Base-by-base conservation (phyloP, 345 rosid genomes). In the Rhodamnia argentea region DNA sequence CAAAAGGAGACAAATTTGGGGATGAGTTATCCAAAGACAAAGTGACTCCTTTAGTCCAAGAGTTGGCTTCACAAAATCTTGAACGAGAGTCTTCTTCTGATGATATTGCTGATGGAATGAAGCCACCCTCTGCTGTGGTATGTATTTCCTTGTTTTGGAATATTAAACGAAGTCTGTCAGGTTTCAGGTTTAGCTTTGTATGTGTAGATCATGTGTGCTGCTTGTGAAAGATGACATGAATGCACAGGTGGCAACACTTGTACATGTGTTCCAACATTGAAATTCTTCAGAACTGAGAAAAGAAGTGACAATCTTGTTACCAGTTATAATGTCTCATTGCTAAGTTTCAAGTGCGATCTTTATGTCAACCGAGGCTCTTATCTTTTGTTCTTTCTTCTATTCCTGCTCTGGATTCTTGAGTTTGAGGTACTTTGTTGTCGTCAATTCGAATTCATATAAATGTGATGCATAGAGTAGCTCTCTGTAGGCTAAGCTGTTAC, bases 31-130 rank as follows among this genome's bases (percentile, higher is more conserved):
- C 86, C 14, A 85, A 86, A 55, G 90, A 86, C 44, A 91, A 90
- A 88, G 93, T 91, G 82, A 83, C 92, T 86, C 89, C 93, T 53
- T 88, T 91, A 70, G 88, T 89, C 83, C 85, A 88, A 53, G 84
- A 89, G 57, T 84, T 82, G 86, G 85, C 85, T 62, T 59, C 78
- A 27, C 56, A 85, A 52, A 56, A 64, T 74, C 44, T 32, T 4
- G 10, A 29, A 29, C 13, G 8, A 37, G 56, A 59, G 85, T 83
- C 91, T 62, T 82, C 82, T 15, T 3, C 3, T 15, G 84, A 74
- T 56, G 52, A 84, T 56, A 52, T 44, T 70, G 76, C 40, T 37
- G 74, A 84, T 88, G 88, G 85, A 81, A 83, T 16, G 52, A 86
- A 94, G 84, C 26, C 58, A 83, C 58, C 14, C 1, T 82, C 55